phyloP scores from a whole-genome alignment of 2,329 filamentous ascomycete species.

The Myriangium duriaei region DNA sequence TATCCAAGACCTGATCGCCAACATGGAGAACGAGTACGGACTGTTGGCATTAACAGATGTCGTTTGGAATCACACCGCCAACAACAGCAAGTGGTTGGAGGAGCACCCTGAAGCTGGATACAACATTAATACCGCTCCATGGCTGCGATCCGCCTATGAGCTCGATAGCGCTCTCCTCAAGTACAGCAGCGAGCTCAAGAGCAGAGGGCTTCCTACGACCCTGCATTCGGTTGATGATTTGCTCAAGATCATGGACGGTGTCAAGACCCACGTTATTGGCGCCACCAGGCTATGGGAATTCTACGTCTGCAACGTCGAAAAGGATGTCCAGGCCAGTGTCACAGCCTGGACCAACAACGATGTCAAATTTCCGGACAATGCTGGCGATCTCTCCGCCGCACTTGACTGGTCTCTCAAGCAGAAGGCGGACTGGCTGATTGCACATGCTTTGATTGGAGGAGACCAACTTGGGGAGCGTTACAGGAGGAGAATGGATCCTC shows the following conservation, averaged over 20 bases:
- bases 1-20: slow-evolving; percentile 60
- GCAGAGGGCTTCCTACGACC: slow-evolving; percentile 62
- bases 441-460: slow-evolving; percentile 56
- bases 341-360: slow-evolving; percentile 58
- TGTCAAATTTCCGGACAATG: slow-evolving; percentile 40
- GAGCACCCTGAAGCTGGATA: slow-evolving; percentile 94
- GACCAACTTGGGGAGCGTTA: slow-evolving; percentile 72
- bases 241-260: slow-evolving; percentile 65
- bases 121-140: slow-evolving; percentile 79
- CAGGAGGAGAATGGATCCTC: slow-evolving; percentile 57
- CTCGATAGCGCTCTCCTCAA: slow-evolving; percentile 63
- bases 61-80: slow-evolving; percentile 93
- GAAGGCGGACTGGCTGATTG: slow-evolving; percentile 52
- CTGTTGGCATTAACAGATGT: slow-evolving; percentile 87
- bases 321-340: slow-evolving; percentile 54
- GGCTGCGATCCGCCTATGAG: slow-evolving; percentile 53
- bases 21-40: slow-evolving; percentile 73
- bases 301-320: slow-evolving; percentile 71
- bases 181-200: slow-evolving; percentile 49
- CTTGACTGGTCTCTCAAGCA: slow-evolving; percentile 43
- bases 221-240: slow-evolving; percentile 62
- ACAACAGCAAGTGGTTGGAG: slow-evolving; percentile 89
- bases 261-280: slow-evolving; percentile 69
- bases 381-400: slow-evolving; percentile 41
- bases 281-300: slow-evolving; percentile 82